Conservation (phyloP, 306 rosid species). For the Prunus mume region DNA sequence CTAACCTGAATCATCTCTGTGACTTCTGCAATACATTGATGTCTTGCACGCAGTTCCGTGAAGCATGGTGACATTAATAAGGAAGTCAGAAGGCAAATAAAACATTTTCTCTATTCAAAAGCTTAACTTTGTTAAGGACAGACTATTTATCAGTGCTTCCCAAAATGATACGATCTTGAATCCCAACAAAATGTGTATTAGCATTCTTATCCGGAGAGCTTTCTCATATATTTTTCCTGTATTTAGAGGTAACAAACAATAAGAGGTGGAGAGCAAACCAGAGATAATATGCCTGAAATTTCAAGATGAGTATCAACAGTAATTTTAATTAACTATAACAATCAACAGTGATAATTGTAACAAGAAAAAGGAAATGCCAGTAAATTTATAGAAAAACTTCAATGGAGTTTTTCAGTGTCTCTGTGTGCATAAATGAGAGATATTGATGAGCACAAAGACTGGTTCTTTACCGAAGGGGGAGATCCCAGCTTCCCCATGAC, state of each 20-base stretch:
- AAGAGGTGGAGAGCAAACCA: constrained; percentile 19
- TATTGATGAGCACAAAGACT: background rate
- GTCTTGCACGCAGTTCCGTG: too few species aligned
- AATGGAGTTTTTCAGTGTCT: background rate
- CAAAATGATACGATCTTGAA: constrained; percentile 36
- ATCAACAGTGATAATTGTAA: background rate
- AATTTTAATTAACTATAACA: constrained; percentile 3
- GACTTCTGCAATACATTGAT: too few species aligned
- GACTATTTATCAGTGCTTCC: constrained; percentile 39
- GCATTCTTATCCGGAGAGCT: constrained; percentile 42
- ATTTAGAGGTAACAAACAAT: constrained; percentile 24
- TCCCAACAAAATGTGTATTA: constrained; percentile 38
- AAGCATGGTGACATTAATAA: too few species aligned
- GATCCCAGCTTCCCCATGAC: background rate
- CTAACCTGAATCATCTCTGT: too few species aligned
- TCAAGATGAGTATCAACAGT: constrained; percentile 21
- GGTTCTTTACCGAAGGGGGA: background rate
- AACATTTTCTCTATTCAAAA: constrained; percentile 35
- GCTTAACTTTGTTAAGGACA: constrained; percentile 27
- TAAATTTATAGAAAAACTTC: background rate
- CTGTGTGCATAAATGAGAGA: background rate
- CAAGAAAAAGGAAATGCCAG: background rate
- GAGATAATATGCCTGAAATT: constrained; percentile 41
- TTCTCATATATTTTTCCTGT: constrained; percentile 32
- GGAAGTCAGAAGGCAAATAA: constrained; percentile 36